Conservation (phyloP, 768 basidiomycete species). For the Pleurotus pulmonarius region DNA sequence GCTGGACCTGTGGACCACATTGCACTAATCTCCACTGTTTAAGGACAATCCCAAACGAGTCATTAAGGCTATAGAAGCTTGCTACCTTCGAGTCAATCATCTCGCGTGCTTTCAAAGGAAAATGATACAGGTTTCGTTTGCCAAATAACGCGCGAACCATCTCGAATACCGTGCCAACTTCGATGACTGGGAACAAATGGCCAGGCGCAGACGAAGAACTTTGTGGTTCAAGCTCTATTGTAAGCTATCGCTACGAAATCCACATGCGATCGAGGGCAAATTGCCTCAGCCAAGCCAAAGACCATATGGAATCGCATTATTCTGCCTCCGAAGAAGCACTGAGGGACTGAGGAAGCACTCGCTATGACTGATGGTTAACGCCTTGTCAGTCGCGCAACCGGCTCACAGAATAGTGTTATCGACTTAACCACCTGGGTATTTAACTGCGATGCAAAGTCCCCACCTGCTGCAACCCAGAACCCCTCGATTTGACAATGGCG, state of each 20-base stretch:
- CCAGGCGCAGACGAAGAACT: too few relatives aligned
- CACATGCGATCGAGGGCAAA: conserved; percentile 5
- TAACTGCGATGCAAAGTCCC: background rate
- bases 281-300: conserved; percentile 4
- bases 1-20: too few relatives aligned
- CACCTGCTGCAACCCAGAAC: background rate
- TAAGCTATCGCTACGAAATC: background rate
- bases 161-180: too few relatives aligned
- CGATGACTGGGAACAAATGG: too few relatives aligned
- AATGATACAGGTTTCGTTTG: too few relatives aligned
- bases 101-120: too few relatives aligned
- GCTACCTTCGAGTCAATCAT: too few relatives aligned
- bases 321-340: conserved; percentile 2
- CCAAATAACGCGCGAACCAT: too few relatives aligned
- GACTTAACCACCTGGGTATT: background rate
- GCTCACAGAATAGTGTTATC: conserved; percentile 4
- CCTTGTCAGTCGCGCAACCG: background rate
- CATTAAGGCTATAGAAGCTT: too few relatives aligned
- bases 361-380: background rate
- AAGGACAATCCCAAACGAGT: too few relatives aligned
- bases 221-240: background rate
- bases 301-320: background rate
- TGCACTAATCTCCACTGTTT: too few relatives aligned
- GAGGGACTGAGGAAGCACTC: background rate
- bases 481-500: background rate